A percentile compares a stretch with the other conserved stretches of the same genome.
phyloP scores from a whole-genome alignment of 106 monocot species.

The Dendrobium nobile region DNA sequence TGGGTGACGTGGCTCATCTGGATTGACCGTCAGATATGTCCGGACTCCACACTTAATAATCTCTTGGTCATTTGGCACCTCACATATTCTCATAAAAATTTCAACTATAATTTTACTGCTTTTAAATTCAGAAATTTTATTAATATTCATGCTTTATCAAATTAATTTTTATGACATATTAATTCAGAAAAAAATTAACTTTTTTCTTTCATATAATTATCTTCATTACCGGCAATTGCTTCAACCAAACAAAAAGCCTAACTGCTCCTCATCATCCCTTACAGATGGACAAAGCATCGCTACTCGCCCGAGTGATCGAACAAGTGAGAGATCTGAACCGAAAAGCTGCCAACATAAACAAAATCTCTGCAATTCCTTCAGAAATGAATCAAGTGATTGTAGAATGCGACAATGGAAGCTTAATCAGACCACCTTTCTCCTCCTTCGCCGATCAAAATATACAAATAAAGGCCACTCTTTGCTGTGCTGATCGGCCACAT shows the following conservation, averaged over 20 bases:
- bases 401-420: conserved; percentile 9
- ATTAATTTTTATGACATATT: too few relatives aligned
- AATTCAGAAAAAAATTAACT: too few relatives aligned
- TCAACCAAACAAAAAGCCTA: not conserved
- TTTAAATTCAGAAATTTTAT: too few relatives aligned
- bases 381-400: conserved; percentile 26
- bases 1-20: too few relatives aligned
- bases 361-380: conserved; percentile 15
- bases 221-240: not conserved
- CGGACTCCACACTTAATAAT: too few relatives aligned
- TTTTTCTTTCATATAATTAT: too few relatives aligned
- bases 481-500: conserved; percentile 48
- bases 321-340: conserved; percentile 37
- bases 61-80: too few relatives aligned
- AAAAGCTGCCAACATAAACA: conserved; percentile 11
- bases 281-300: conserved; percentile 55
- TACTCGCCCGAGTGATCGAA: conserved; percentile 29
- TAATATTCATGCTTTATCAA: too few relatives aligned
- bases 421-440: not conserved
- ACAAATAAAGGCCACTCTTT: conserved; percentile 34
- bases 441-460: not conserved
- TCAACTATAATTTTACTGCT: too few relatives aligned
- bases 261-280: not conserved
- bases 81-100: too few relatives aligned
- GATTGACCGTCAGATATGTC: too few relatives aligned